Conservation (phyloP, 495 filamentous ascomycete species). For the Chaetomium tenue region DNA sequence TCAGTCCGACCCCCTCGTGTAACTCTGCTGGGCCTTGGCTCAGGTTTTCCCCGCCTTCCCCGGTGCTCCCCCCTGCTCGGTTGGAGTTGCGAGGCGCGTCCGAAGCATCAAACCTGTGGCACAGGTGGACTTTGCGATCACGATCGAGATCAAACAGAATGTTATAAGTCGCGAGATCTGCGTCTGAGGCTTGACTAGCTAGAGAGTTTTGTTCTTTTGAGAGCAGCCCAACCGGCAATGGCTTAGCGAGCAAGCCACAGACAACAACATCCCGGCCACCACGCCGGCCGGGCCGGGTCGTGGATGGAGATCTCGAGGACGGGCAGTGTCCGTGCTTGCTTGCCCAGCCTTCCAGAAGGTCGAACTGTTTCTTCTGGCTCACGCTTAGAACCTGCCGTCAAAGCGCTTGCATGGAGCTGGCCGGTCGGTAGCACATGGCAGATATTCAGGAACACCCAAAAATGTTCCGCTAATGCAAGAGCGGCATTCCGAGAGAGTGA, state of each 20-base stretch:
- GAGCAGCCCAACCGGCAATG: background rate
- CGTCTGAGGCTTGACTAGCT: too few relatives aligned
- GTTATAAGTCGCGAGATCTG: too few relatives aligned
- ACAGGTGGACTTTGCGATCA: background rate
- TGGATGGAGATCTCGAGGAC: background rate
- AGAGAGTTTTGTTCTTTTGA: too few relatives aligned
- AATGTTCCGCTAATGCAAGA: conserved; percentile 32
- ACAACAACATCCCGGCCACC: background rate
- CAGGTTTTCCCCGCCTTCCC: background rate
- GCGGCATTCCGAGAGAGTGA: conserved; percentile 23
- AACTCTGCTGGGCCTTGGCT: background rate
- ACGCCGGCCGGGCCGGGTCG: conserved; percentile 3
- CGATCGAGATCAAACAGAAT: background rate
- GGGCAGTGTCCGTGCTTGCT: background rate
- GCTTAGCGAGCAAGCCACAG: background rate
- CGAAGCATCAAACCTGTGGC: background rate
- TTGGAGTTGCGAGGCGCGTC: conserved; percentile 2
- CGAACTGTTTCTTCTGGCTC: background rate
- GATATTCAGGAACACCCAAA: conserved; percentile 33
- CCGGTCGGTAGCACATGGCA: conserved; percentile 14
- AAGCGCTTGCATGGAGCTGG: conserved; percentile 18
- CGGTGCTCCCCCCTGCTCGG: background rate
- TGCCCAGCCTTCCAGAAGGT: conserved; percentile 23
- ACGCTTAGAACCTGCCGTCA: background rate
- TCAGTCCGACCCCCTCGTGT: conserved; percentile 12